Evolutionary conservation across 306 rosid species (phyloP), one percentile per base, ranked within the genome.

Genomic region (Arachis hypogaea): DNA sequence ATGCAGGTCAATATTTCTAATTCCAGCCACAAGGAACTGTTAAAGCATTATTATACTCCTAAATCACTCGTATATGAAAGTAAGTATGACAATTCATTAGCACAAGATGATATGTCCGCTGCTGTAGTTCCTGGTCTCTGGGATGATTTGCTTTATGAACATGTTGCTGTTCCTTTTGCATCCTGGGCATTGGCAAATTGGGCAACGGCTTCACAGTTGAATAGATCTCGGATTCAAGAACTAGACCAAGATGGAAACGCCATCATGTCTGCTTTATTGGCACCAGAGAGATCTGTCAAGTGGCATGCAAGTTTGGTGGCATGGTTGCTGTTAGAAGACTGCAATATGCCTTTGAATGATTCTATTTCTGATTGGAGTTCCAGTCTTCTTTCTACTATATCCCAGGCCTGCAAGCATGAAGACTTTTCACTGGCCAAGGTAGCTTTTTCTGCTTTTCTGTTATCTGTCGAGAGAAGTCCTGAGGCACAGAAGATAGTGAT

Each of bases 181-280:
- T 80, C 98, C 8, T 94, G 98, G 97, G 98, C 98, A 65, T 81
- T 94, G 81, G 98, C 97, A 74, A 94, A 88, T 80, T 94, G 98
- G 97, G 94, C 97, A 29, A 84, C 51, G 28, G 82, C 98, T 45
- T 94, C 98, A 18, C 82, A 80, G 67, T 73, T 63, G 63, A 94
- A 94, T 83, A 88, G 96, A 83, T 84, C 83, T 65, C 86, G 18
- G 30, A 94, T 94, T 69, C 93, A 87, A 72, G 96, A 89, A 72
- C 85, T 91, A 59, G 98, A 94, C 85, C 90, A 83, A 55, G 93
- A 89, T 87, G 98, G 98, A 54, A 80, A 82, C 14, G 97, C 96
- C 71, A 85, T 94, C 72, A 87, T 91, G 96, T 86, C 95, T 78
- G 93, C 97, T 80, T 69, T 94, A 82, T 73, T 84, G 84, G 98